Evolutionary conservation across 73 alveolate species (phyloP).

Genomic region (Halteria grandinella): DNA sequence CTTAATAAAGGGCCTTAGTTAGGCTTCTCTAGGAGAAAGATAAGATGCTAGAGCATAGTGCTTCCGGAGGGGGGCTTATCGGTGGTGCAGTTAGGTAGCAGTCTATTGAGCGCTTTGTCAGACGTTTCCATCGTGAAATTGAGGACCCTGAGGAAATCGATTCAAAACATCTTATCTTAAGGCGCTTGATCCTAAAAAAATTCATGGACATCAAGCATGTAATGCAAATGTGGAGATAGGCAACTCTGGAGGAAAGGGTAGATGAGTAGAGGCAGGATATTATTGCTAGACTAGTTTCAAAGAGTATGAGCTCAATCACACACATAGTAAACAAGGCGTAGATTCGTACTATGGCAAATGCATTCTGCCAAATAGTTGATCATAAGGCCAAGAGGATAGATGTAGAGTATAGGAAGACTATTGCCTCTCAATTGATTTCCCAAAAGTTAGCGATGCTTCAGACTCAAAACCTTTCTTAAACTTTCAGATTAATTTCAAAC

Average conservation of each 20-base stretch:
- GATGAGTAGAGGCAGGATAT: conserved; percentile 24
- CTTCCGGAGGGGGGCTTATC: not conserved
- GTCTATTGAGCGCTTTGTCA: conserved; percentile 35
- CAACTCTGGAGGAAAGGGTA: conserved; percentile 4
- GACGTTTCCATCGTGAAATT: conserved; percentile 6
- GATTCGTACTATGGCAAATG: too few relatives aligned
- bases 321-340: too few relatives aligned
- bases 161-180: not conserved
- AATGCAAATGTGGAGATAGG: conserved; percentile 28
- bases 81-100: not conserved
- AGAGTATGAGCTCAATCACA: too few relatives aligned
- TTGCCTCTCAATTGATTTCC: too few relatives aligned
- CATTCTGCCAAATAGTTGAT: too few relatives aligned
- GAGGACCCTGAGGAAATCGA: conserved; percentile 29
- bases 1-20: conserved; percentile 28
- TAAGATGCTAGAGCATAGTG: conserved; percentile 19
- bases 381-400: too few relatives aligned
- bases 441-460: too few relatives aligned
- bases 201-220: conserved; percentile 8
- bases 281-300: conserved; percentile 23
- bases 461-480: too few relatives aligned
- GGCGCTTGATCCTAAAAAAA: conserved; percentile 14
- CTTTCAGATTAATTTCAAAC: too few relatives aligned
- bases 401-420: too few relatives aligned
- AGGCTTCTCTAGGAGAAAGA: conserved; percentile 43